phyloP scores from a whole-genome alignment of 2,329 filamentous ascomycete genomes.

The Leptographium wingfieldii region DNA sequence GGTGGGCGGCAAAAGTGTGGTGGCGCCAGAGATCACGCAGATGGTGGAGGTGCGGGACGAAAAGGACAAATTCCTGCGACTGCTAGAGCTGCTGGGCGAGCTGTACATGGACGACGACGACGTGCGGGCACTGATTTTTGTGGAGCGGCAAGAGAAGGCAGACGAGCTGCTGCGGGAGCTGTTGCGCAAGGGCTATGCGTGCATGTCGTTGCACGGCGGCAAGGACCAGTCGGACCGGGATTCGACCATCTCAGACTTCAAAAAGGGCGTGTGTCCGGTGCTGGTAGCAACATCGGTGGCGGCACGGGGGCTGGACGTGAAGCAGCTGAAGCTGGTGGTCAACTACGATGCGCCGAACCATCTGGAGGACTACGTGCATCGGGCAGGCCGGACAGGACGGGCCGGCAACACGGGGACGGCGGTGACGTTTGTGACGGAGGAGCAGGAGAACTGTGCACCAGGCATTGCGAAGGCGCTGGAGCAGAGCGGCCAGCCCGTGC shows the following conservation, averaged over 20 bases:
- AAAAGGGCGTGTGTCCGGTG: conserved; percentile 77
- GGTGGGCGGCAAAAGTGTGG: conserved; percentile 77
- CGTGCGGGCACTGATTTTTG: conserved; percentile 78
- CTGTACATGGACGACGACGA: conserved; percentile 82
- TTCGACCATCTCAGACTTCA: conserved; percentile 87
- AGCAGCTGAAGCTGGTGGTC: conserved; percentile 88
- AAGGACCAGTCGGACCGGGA: conserved; percentile 91
- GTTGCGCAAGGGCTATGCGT: conserved; percentile 75
- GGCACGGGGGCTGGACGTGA: conserved; percentile 88
- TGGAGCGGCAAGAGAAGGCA: conserved; percentile 82
- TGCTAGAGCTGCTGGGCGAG: conserved; percentile 78
- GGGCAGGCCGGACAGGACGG: conserved; percentile 83
- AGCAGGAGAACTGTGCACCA: conserved; percentile 81
- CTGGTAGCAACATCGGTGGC: conserved; percentile 92
- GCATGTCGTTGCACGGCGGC: conserved; percentile 86
- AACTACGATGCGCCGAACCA: conserved; percentile 94
- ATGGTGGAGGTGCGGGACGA: conserved; percentile 80
- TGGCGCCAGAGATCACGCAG: conserved; percentile 86
- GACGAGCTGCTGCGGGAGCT: conserved; percentile 68
- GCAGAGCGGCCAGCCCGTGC: conserved; percentile 76
- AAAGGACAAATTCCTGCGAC: conserved; percentile 67
- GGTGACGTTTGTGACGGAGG: conserved; percentile 83
- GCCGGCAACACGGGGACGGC: conserved; percentile 91
- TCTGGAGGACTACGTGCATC: conserved; percentile 91
- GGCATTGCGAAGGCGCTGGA: conserved; percentile 87